A percentile compares a stretch with the other conserved stretches of the same genome.
Conservation (phyloP, 2,329 filamentous ascomycete species). For the Penicillium oxalicum region DNA sequence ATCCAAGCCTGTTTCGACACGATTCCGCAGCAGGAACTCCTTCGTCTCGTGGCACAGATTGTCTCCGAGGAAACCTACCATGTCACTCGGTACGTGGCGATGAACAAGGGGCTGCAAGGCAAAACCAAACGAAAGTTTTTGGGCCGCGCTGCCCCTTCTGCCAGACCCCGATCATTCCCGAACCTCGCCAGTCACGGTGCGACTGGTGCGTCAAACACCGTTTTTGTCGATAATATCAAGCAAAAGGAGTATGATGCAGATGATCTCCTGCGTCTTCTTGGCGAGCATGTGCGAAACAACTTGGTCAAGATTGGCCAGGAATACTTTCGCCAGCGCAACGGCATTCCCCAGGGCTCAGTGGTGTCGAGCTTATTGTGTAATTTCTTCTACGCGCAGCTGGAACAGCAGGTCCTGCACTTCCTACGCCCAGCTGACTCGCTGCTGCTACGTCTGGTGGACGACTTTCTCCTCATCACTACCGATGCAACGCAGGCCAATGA, state of each 20-base stretch:
- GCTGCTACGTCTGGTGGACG: conserved; percentile 78
- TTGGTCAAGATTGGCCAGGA: conserved; percentile 83
- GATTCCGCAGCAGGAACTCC: conserved; percentile 72
- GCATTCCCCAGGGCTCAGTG: conserved; percentile 90
- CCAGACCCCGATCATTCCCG: conserved; percentile 43
- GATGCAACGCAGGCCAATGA: conserved; percentile 58
- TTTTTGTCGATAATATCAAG: conserved; percentile 68
- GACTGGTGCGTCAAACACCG: conserved; percentile 55
- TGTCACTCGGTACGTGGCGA: conserved; percentile 68
- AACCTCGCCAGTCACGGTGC: conserved; percentile 37
- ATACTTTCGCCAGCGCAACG: conserved; percentile 77
- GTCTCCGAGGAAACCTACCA: conserved; percentile 59
- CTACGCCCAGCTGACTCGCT: conserved; percentile 56
- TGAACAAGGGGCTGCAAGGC: conserved; percentile 44
- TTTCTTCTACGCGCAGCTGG: conserved; percentile 90
- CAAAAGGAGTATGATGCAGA: conserved; percentile 53
- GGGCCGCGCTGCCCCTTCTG: conserved; percentile 44
- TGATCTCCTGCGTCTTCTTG: conserved; percentile 62
- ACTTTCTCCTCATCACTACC: conserved; percentile 83
- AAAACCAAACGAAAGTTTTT: conserved; percentile 46
- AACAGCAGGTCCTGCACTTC: conserved; percentile 64
- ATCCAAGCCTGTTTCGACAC: conserved; percentile 92
- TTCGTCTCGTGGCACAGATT: conserved; percentile 58
- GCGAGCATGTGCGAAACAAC: conserved; percentile 76
- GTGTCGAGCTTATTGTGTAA: conserved; percentile 84